Conservation (phyloP, 2,329 filamentous ascomycete species). For the Eutypa lata region DNA sequence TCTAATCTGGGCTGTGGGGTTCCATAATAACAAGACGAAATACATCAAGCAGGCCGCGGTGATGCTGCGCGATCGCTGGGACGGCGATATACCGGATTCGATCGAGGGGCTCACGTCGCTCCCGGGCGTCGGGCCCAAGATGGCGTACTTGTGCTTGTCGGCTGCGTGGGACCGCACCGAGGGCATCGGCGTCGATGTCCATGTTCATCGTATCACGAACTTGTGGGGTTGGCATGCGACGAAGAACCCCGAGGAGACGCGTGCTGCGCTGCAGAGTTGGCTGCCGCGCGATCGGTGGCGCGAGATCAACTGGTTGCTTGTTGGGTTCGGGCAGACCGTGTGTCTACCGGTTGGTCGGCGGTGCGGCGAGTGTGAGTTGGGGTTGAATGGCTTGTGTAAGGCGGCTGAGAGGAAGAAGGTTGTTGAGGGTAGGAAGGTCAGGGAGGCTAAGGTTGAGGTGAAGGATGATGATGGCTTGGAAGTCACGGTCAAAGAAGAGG, state of each 20-base stretch:
- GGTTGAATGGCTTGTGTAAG: constrained; percentile 71
- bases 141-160: constrained; percentile 85
- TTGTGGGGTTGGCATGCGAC: constrained; percentile 90
- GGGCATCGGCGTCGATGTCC: constrained; percentile 91
- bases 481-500: constrained; percentile 14
- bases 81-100: constrained; percentile 76
- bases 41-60: constrained; percentile 73
- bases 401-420: constrained; percentile 66
- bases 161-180: constrained; percentile 62
- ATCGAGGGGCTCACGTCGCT: constrained; percentile 72
- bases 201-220: constrained; percentile 93
- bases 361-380: constrained; percentile 85
- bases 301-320: constrained; percentile 86
- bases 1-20: constrained; percentile 81
- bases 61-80: constrained; percentile 67
- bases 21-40: constrained; percentile 92
- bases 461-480: constrained; percentile 20
- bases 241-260: constrained; percentile 77
- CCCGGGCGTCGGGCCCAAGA: constrained; percentile 89
- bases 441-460: constrained; percentile 29
- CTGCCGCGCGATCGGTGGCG: constrained; percentile 82
- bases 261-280: constrained; percentile 74
- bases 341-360: constrained; percentile 75
- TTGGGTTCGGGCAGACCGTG: constrained; percentile 83
- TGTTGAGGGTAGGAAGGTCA: constrained; percentile 50